A percentile compares a stretch with the other conserved stretches of the same genome.
phyloP scores from a whole-genome alignment of 2,329 filamentous ascomycete genomes.

The Sporothrix curviconia region DNA sequence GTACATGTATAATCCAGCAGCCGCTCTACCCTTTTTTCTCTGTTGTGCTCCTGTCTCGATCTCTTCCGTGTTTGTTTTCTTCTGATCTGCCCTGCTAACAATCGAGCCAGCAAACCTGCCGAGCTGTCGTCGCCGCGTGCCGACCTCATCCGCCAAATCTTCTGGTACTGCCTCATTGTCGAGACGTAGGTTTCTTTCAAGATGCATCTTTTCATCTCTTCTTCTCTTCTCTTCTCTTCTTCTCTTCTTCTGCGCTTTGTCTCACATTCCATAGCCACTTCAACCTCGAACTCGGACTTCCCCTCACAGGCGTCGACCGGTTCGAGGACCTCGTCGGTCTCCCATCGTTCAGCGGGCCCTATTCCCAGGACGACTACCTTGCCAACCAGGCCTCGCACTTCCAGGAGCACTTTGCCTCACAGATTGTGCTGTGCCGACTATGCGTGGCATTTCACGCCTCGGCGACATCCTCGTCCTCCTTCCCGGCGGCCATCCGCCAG shows the following conservation, averaged over 20 bases:
- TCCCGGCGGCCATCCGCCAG: constrained; percentile 39
- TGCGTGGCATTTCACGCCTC: constrained; percentile 46
- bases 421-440: constrained; percentile 50
- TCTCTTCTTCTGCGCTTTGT: not conserved
- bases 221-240: too few relatives aligned
- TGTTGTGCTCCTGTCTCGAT: too few relatives aligned
- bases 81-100: not conserved
- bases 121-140: constrained; percentile 41
- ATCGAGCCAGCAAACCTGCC: constrained; percentile 30
- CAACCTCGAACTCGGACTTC: constrained; percentile 52
- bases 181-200: constrained; percentile 39
- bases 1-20: not conserved
- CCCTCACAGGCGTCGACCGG: constrained; percentile 47
- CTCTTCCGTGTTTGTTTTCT: too few relatives aligned
- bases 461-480: constrained; percentile 27
- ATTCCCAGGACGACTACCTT: constrained; percentile 41
- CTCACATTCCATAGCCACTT: constrained; percentile 27
- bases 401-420: constrained; percentile 53
- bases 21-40: too few relatives aligned
- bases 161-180: constrained; percentile 52
- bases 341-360: constrained; percentile 44
- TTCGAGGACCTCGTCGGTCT: constrained; percentile 48
- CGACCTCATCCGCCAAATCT: constrained; percentile 48
- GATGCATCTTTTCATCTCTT: too few relatives aligned
- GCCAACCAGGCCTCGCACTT: constrained; percentile 47